Evolutionary conservation across 2,329 filamentous ascomycete genomes (phyloP), one percentile per base, ranked within the genome.

Genomic region (Fusarium falciforme): DNA sequence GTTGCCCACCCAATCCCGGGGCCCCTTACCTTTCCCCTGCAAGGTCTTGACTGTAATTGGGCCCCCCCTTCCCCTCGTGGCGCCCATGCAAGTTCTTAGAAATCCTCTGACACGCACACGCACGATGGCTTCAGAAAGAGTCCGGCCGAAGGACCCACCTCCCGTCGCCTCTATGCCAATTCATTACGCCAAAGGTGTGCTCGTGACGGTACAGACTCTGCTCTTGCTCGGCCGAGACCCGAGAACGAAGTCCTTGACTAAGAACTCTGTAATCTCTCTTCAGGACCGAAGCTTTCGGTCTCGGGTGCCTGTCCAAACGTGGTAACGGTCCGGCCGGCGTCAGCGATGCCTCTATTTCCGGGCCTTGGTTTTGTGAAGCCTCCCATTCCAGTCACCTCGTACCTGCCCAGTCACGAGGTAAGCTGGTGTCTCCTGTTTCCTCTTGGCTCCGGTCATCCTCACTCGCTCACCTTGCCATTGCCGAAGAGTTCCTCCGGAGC

Each of bases 171-270:
- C 63, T 59, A 25, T 47, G 29, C 27, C 27, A 42, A 61, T 57
- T 47, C 35, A 64, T 47, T 60, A 66, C 71, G 61, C 71, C 67
- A 33, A 68, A 71, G 36, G 47, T 31, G 47, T 6, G 55, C 72
- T 70, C 72, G 71, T 74, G 71, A 74, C 68, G 25, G 49, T 31
- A 31, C 20, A 67, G 44, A 47, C 14, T 47, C 35, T 16, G 33
- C 20, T 22, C 29, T 52, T 20, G 57, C 59, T 73, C 72, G 72
- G 72, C 71, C 72, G 68, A 74, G 64, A 74, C 40, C 52, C 35
- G 58, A 54, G 6, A 47, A 47, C 8, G 40, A 12, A 14, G 14
- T 22, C 27, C 11, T 52, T 66, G 33, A 64, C 16, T 42, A 42
- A 64, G n/a, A 31, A 57, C 8, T 35, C 47, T 16, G 31, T 40